Evolutionary conservation across 1,284 basidiomycete genomes (phyloP), one percentile per base, ranked within the genome.

Genomic region (Mycosarcoma mackinlayi): DNA sequence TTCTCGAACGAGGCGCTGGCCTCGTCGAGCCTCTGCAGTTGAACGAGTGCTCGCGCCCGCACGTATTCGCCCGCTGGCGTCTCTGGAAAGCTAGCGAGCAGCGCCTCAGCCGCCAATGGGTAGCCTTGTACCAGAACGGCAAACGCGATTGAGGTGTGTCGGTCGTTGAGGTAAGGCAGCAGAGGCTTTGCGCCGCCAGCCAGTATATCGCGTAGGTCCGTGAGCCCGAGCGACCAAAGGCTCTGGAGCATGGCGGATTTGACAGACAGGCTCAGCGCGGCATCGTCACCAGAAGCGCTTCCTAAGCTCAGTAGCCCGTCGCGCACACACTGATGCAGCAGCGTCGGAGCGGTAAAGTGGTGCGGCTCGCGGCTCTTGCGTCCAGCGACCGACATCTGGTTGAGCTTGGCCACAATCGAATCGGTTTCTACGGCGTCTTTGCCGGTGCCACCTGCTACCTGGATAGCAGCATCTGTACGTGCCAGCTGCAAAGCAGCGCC

Each of bases 351-450:
- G 6, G 48, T 53, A 27, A 71, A 71, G 24, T 71, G 68, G 35
- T 65, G 67, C 13, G 57, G 67, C 37, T 64, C 57, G 25, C 68
- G 68, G 31, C 62, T 65, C 54, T 60, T 59, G 28, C 69, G 55
- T 19, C 69, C 69, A 8, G 55, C 64, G 6, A 72, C 69, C 44
- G 63, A 67, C 64, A 72, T 63, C 38, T 63, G 63, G 28, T 64
- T 66, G 33, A 72, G 64, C 50, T 59, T 53, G 16, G 63, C 69
- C 11, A 66, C 69, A 33, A 72, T 67, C 28, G 63, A 67, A 35
- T 67, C 69, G 6, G 55, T 47, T 24, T 66, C 62, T 19, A 47
- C 62, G 14, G 35, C 25, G 18, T 52, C 62, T 10, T 9, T 40
- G 13, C 41, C 30, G 25, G 40, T 47, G 30, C 44, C 44, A 5